Evolutionary conservation across 139 green algal species (phyloP).

Genomic region (Microglena sp.): DNA sequence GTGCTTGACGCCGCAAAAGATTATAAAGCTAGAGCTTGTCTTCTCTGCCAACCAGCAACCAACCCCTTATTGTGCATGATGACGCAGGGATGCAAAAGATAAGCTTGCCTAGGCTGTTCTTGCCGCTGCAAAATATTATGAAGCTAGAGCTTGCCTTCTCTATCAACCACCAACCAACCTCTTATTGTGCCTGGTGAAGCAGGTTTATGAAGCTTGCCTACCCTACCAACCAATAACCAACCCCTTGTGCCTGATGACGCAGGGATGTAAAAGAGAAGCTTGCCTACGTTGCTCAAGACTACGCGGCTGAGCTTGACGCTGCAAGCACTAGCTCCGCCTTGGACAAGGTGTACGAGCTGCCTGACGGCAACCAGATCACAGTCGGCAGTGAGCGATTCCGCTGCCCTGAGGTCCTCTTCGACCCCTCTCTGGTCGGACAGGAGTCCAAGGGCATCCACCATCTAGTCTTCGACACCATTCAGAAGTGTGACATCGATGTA

Average conservation of each 20-base stretch:
- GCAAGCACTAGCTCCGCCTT: constrained; percentile 55
- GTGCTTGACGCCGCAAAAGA: too few species aligned
- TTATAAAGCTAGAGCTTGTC: too few species aligned
- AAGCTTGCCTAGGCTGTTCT: too few species aligned
- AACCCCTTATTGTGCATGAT: too few species aligned
- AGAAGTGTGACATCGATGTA: constrained; percentile 93
- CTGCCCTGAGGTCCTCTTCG: constrained; percentile 87
- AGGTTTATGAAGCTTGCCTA: too few species aligned
- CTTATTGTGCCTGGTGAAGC: too few species aligned
- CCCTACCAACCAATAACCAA: too few species aligned
- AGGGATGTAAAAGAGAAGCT: constrained; percentile 99
- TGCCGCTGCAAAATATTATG: too few species aligned
- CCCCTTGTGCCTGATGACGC: not conserved
- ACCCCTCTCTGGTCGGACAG: constrained; percentile 46
- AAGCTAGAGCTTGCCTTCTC: too few species aligned
- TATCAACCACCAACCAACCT: too few species aligned
- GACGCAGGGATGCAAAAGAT: too few species aligned
- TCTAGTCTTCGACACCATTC: constrained; percentile 80
- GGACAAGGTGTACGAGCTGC: constrained; percentile 46
- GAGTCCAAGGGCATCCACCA: constrained; percentile 66
- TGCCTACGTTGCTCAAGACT: constrained; percentile 86
- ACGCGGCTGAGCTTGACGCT: constrained; percentile 76
- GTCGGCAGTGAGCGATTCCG: constrained; percentile 56
- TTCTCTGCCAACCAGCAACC: too few species aligned
- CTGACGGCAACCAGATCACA: constrained; percentile 43